Base-by-base conservation (phyloP, 2,329 filamentous ascomycete genomes). In the Hypoxylon sp. region DNA sequence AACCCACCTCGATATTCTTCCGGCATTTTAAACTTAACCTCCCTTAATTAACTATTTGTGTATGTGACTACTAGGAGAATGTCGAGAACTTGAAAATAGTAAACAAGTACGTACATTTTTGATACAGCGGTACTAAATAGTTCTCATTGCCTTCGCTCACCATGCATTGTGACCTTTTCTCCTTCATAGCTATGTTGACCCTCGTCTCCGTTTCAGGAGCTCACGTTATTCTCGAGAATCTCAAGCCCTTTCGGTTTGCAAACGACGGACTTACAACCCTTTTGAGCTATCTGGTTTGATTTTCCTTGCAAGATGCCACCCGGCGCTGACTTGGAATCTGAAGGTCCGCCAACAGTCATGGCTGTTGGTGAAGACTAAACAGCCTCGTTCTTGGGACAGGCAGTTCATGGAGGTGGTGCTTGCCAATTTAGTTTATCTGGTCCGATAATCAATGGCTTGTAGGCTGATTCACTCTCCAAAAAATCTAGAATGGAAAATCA, bases 331-430 rank as follows among this genome's bases (percentile, higher is more conserved):
- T 81, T 82, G 7, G 78, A 81, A 11, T 79, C 81, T 22, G 75
- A 80, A 12, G 76, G 77, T 8, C 69, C 68, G 16, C 76, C 77
- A 65, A 89, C 89, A 63, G 74, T 79, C 3, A 87, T 90, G 81
- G 80, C 82, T 4, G 81, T 88, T 14, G 91, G 91, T 5, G 62
- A 68, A 14, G 44, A 68, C n/a, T 58, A 65, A 30, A 38, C 18
- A 0, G 55, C 20, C 16, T 63, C 65, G 1, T 87, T 92, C 73
- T 76, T 77, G 0, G 89, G 89, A 52, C 77, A 80, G 56, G 90
- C 90, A 3, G 84, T 85, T 0, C 91, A 94, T 69, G 90, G 91
- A 22, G 91, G 91, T 61, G 91, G 91, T 0, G 91, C 88, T 3
- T 93, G 91, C 77, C 91, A 93, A 73, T 81, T 93, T 71, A 85